Base-by-base conservation (phyloP, 2,329 filamentous ascomycete species). In the Fusarium decemcellulare region DNA sequence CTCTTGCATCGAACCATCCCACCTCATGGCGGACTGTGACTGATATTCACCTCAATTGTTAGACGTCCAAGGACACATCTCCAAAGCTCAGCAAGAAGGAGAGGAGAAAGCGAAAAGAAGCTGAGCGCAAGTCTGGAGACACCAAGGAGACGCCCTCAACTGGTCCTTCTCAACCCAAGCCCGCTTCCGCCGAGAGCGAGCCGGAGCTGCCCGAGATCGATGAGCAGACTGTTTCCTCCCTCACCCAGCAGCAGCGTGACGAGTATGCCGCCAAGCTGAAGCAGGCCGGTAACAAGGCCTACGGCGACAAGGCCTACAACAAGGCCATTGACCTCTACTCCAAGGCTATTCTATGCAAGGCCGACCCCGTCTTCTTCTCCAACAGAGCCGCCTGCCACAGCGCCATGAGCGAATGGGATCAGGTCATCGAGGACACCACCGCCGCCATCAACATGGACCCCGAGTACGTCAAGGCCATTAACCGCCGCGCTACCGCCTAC, bases 381-480 rank as follows among this genome's bases (percentile, higher is more conserved):
- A 99, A 99, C 87, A 92, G 96, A 75, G 96, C 96, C 61, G 96
- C 96, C 58, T 99, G 96, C 87, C 97, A 94, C 85, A 98, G 97
- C 80, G 94, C 96, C 72, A 90, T 96, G 78, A 91, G 90, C 71
- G 88, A 97, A 76, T 99, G 95, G 94, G 92, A 97, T 52, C 95
- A 96, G 85, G 96, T 98, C 61, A 92, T 99, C 68, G 95, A 97
- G 76, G 96, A 99, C 79, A 98, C 96, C 60, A 98, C 93, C 34
- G 95, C 96, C 57, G 96, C 96, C 70, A 91, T 99, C 82, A 92
- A 89, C 79, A 92, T 99, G 82, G 94, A 99, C 80, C 92, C 92
- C 74, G 93, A 97, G 83, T 99, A 99, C 81, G 91, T 99, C 81
- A 98, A 99, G 87, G 96, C 96, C 36, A 87, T 99, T 75, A 99